Conservation (phyloP, 805 yeast genomes). For the Myxozyma vanderwaltii region DNA sequence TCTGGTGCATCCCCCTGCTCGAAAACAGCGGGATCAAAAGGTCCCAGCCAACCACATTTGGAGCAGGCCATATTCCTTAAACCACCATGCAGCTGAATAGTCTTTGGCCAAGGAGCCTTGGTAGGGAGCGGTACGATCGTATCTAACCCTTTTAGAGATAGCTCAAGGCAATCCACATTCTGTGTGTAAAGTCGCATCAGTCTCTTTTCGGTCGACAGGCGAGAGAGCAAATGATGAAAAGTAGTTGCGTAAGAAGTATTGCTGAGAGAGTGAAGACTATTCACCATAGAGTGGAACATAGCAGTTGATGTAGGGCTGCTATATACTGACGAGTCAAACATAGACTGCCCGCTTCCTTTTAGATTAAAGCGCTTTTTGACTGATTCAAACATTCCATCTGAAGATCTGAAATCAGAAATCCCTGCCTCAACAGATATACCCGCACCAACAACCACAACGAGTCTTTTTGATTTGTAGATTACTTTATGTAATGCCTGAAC, state of each 20-base stretch:
- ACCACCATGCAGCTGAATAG: constrained; percentile 85
- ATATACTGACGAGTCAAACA: constrained; percentile 80
- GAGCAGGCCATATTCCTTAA: constrained; percentile 72
- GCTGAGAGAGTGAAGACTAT: constrained; percentile 59
- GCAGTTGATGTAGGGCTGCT: constrained; percentile 60
- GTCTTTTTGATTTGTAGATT: constrained; percentile 51
- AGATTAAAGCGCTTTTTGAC: constrained; percentile 44
- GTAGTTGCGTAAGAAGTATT: constrained; percentile 64
- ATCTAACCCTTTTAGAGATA: constrained; percentile 52
- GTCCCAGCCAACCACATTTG: constrained; percentile 64
- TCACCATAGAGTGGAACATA: constrained; percentile 74
- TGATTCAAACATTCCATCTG: constrained; percentile 67
- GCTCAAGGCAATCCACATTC: constrained; percentile 81
- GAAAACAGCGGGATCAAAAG: constrained; percentile 57
- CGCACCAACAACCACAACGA: constrained; percentile 80
- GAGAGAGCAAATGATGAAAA: constrained; percentile 68
- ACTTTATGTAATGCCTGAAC: constrained; percentile 10
- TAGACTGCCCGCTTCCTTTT: constrained; percentile 59
- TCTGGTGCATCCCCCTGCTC: constrained; percentile 47
- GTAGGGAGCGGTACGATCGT: constrained; percentile 54
- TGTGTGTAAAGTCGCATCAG: constrained; percentile 80
- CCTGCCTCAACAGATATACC: constrained; percentile 91
- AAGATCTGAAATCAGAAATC: constrained; percentile 80
- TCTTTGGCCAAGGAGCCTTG: constrained; percentile 52
- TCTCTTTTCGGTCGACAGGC: constrained; percentile 62